Percentiles rank a stretch among this genome's conserved stretches.
These are phyloP conservation scores for Saccharomyces kudriavzevii DNA, from an alignment of 805 yeast species.

Conservation along the genomic window DNA sequence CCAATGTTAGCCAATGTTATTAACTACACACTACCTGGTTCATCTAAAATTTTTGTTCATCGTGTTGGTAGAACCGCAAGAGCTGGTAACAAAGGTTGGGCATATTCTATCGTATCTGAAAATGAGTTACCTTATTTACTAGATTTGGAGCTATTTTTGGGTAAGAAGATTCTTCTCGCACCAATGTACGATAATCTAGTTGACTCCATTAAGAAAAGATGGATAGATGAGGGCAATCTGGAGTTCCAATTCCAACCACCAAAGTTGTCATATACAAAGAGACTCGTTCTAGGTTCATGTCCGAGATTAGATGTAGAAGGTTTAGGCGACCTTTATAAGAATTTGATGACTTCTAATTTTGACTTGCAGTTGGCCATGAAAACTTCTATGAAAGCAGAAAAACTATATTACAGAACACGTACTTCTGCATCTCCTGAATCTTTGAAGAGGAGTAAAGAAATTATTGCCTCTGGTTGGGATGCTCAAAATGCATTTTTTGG, in stretches of 20 bases:
- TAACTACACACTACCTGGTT: conserved; percentile 82
- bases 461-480: conserved; percentile 77
- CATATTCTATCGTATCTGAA: conserved; percentile 80
- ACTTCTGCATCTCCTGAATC: conserved; percentile 80
- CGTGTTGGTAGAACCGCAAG: conserved; percentile 99
- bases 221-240: conserved; percentile 34
- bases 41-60: conserved; percentile 89
- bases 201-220: conserved; percentile 41
- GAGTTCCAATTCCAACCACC: conserved; percentile 40
- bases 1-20: conserved; percentile 93
- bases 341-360: conserved; percentile 50
- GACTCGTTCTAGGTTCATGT: conserved; percentile 74
- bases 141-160: conserved; percentile 85
- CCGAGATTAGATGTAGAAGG: conserved; percentile 70
- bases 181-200: conserved; percentile 59
- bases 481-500: conserved; percentile 77
- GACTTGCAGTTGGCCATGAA: conserved; percentile 58
- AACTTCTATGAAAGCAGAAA: conserved; percentile 83
- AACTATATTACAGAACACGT: conserved; percentile 75
- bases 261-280: conserved; percentile 58
- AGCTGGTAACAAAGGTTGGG: conserved; percentile 98
- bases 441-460: conserved; percentile 76
- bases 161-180: conserved; percentile 67
- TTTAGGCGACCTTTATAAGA: conserved; percentile 62
- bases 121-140: conserved; percentile 81